These are phyloP conservation scores for Dalechampia spathulata DNA, from an alignment of 441 rosid genomes.

Conservation along the genomic window DNA sequence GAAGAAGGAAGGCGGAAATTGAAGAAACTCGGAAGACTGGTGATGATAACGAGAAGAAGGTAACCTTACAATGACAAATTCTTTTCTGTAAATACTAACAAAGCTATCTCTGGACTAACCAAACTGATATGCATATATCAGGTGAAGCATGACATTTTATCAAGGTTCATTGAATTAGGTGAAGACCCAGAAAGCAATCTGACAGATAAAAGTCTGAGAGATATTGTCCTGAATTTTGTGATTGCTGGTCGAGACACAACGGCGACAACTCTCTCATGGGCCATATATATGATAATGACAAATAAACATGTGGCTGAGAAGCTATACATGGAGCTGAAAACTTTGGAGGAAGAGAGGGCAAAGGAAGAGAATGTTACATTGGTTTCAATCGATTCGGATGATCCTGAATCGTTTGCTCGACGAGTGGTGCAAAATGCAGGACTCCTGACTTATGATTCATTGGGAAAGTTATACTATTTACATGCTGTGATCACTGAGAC, in stretches of 20 bases:
- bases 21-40: conserved; percentile 29
- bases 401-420: conserved; percentile 41
- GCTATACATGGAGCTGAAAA: conserved; percentile 60
- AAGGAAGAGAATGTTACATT: conserved; percentile 42
- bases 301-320: conserved; percentile 54
- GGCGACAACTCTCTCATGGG: conserved; percentile 95
- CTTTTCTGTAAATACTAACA: background rate
- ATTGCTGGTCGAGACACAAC: conserved; percentile 96
- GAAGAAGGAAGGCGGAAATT: conserved; percentile 64
- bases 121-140: conserved; percentile 15
- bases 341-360: conserved; percentile 55
- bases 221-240: conserved; percentile 83
- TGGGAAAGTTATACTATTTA: conserved; percentile 63
- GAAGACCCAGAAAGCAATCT: conserved; percentile 56
- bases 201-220: conserved; percentile 82
- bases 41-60: conserved; percentile 14
- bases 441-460: conserved; percentile 65
- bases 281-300: conserved; percentile 67
- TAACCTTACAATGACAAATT: background rate
- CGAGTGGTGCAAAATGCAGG: conserved; percentile 50
- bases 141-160: conserved; percentile 74
- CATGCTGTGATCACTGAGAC: conserved; percentile 92
- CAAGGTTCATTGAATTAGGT: conserved; percentile 78
- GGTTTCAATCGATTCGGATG: conserved; percentile 28
- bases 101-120: background rate